A percentile compares a stretch with the other conserved stretches of the same genome.
Evolutionary conservation across 345 rosid species (phyloP).

Genomic region (Bruguiera sexangula): DNA sequence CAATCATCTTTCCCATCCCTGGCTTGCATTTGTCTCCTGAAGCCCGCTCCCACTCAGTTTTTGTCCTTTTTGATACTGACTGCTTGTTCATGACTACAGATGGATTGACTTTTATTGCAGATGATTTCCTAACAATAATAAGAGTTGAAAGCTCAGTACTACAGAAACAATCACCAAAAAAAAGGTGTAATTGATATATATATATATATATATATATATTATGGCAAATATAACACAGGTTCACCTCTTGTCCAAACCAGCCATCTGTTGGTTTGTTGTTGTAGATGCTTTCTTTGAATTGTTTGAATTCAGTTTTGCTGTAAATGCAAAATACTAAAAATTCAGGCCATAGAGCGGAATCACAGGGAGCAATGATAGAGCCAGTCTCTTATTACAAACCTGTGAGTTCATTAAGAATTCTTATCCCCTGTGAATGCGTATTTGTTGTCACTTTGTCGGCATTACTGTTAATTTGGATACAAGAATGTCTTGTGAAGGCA

Average conservation of each 20-base stretch:
- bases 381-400: constrained; percentile 35
- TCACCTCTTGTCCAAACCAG: constrained; percentile 56
- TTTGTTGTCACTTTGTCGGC: constrained; percentile 88
- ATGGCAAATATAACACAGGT: constrained; percentile 2
- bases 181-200: neutral
- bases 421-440: constrained; percentile 78
- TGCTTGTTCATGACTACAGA: constrained; percentile 20
- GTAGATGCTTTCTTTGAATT: constrained; percentile 33
- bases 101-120: constrained; percentile 34
- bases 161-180: neutral
- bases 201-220: neutral
- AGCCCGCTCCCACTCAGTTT: constrained; percentile 28
- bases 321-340: constrained; percentile 10
- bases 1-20: constrained; percentile 56
- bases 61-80: constrained; percentile 45
- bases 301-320: constrained; percentile 45
- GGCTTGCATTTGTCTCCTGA: constrained; percentile 25
- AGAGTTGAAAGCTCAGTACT: constrained; percentile 15
- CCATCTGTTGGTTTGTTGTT: constrained; percentile 10
- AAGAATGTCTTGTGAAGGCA: neutral
- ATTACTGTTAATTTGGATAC: constrained; percentile 45
- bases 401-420: constrained; percentile 79
- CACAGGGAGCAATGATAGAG: neutral
- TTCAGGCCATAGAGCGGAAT: neutral
- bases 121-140: constrained; percentile 49